phyloP scores from a whole-genome alignment of 73 alveolate genomes.

The Blepharisma japonicum region DNA sequence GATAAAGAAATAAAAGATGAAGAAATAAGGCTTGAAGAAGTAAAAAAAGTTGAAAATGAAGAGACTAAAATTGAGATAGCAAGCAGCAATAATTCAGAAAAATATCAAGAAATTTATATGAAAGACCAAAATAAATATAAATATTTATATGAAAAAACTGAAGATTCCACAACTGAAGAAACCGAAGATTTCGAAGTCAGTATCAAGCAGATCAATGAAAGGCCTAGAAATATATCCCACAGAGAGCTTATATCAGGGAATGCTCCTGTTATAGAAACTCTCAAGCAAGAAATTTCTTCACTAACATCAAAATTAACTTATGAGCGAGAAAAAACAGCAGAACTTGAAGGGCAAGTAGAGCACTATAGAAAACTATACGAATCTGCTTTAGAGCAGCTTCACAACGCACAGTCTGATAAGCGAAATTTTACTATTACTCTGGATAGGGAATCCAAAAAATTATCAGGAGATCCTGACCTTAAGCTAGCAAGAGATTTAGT shows the following conservation, averaged over 20 bases:
- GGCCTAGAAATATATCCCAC: no score
- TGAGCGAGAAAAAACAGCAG: background rate
- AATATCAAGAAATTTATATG: no score
- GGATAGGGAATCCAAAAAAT: no score
- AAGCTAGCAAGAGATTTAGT: background rate
- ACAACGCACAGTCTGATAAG: background rate
- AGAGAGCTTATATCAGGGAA: background rate
- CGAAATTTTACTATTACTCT: background rate
- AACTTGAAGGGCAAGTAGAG: background rate
- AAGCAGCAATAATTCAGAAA: no score
- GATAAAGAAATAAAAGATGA: background rate
- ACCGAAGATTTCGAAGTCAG: no score
- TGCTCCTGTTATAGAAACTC: constrained; percentile 16
- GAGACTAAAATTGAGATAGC: no score
- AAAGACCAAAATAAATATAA: no score
- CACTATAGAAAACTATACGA: background rate
- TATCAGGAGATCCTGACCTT: no score
- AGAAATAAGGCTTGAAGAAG: background rate
- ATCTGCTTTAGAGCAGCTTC: background rate
- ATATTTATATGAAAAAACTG: no score
- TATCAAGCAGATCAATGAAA: no score
- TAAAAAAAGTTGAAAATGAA: no score
- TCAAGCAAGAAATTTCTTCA: background rate
- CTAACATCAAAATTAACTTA: background rate
- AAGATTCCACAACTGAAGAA: no score